Conservation (phyloP, 1,139 yeast species). For the Taiozyma onychis region DNA sequence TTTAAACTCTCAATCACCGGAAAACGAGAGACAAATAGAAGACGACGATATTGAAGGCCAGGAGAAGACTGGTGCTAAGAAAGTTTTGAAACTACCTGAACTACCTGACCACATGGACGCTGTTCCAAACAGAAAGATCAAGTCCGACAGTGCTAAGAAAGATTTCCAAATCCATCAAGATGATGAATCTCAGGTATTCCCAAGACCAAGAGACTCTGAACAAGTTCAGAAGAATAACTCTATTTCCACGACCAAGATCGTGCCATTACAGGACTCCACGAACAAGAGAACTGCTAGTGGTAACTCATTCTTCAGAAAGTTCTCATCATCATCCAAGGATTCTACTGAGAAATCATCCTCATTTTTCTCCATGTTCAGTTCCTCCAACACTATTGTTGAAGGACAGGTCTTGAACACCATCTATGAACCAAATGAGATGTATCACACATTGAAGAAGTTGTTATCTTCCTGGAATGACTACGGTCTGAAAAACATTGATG, state of each 20-base stretch:
- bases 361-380: slow-evolving; percentile 17
- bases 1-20: slow-evolving; percentile 22
- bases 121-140: slow-evolving; percentile 3
- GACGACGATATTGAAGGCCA: slow-evolving; percentile 18
- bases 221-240: slow-evolving; percentile 11
- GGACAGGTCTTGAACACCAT: slow-evolving; percentile 24
- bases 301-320: slow-evolving; percentile 48
- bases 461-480: slow-evolving; percentile 65
- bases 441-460: slow-evolving; percentile 57
- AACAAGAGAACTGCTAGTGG: slow-evolving; percentile 18
- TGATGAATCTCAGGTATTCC: slow-evolving; percentile 7
- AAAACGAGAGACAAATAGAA: slow-evolving; percentile 8
- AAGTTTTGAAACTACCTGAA: slow-evolving; percentile 17
- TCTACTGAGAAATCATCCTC: slow-evolving; percentile 24
- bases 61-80: slow-evolving; percentile 7
- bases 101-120: slow-evolving; percentile 18
- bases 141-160: not conserved
- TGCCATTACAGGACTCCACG: slow-evolving; percentile 18
- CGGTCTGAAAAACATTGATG: slow-evolving; percentile 54
- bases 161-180: slow-evolving; percentile 8
- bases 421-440: slow-evolving; percentile 42
- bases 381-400: slow-evolving; percentile 2
- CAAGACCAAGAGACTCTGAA: slow-evolving; percentile 21
- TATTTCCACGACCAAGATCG: slow-evolving; percentile 15
- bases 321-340: slow-evolving; percentile 39